These are phyloP conservation scores for Mariannaea sp. DNA, from an alignment of 2,329 filamentous ascomycete species.

Conservation along the genomic window DNA sequence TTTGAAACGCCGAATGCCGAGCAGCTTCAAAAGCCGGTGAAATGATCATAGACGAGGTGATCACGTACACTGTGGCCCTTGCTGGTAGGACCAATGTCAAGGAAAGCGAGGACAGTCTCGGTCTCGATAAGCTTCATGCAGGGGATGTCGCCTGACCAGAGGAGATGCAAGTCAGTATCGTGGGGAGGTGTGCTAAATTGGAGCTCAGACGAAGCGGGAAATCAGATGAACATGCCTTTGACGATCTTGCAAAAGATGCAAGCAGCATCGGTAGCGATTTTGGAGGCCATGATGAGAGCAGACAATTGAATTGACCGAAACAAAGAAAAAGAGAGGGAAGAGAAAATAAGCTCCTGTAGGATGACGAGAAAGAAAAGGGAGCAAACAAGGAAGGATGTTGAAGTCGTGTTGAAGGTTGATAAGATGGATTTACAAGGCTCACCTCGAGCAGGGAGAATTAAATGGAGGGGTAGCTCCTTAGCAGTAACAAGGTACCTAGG, in stretches of 20 bases:
- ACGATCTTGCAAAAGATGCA: slow-evolving; percentile 99
- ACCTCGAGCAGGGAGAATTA: not conserved
- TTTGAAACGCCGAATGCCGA: not conserved
- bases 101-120: slow-evolving; percentile 91
- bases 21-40: too few relatives aligned
- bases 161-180: slow-evolving; percentile 21
- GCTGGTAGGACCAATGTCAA: slow-evolving; percentile 91
- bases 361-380: not conserved
- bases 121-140: slow-evolving; percentile 96
- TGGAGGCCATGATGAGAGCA: slow-evolving; percentile 5
- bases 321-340: not conserved
- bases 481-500: too few relatives aligned
- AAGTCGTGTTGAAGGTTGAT: not conserved
- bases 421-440: not conserved
- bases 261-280: slow-evolving; percentile 37
- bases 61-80: slow-evolving; percentile 81
- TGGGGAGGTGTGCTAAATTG: not conserved
- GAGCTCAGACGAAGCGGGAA: slow-evolving; percentile 6
- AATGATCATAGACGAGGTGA: not conserved
- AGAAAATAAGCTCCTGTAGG: not conserved
- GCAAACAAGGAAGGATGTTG: not conserved
- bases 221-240: slow-evolving; percentile 64
- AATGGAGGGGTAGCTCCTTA: not conserved
- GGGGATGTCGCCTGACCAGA: slow-evolving; percentile 80
- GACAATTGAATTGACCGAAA: not conserved